Conservation (phyloP, 768 basidiomycete species). For the Phanerodontia chrysosporium region DNA sequence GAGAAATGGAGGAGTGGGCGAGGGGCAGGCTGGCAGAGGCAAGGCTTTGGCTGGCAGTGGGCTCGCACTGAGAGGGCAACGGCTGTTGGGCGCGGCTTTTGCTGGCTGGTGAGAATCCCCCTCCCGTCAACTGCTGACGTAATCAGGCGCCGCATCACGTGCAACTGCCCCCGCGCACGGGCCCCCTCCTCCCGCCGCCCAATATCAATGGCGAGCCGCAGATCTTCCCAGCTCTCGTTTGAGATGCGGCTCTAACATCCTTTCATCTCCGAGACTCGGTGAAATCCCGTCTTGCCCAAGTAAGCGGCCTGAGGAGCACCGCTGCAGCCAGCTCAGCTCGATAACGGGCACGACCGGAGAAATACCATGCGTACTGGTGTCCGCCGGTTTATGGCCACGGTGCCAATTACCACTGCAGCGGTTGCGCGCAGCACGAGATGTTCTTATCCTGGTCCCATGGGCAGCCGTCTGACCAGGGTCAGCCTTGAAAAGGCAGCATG, state of each 20-base stretch:
- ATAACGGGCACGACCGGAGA: no score
- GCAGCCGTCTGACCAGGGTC: no score
- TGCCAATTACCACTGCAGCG: no score
- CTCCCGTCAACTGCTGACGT: neutral
- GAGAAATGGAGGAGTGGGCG: neutral
- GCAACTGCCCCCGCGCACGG: neutral
- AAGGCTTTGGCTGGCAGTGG: slow-evolving; percentile 10
- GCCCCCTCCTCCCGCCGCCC: neutral
- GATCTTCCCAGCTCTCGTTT: neutral
- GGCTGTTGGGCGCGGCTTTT: slow-evolving; percentile 11
- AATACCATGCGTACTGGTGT: no score
- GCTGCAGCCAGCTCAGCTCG: no score
- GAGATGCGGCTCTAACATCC: neutral
- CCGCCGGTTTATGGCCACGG: no score
- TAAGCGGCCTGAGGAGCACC: no score
- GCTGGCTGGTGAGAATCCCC: slow-evolving; percentile 3
- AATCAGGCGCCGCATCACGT: neutral
- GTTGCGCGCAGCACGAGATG: no score
- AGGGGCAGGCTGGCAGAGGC: neutral
- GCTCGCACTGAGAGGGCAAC: slow-evolving; percentile 7
- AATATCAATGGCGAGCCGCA: neutral
- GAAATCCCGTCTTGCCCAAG: no score
- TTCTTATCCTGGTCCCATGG: no score
- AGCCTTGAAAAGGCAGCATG: neutral
- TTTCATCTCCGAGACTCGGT: no score